Conservation (phyloP, 495 filamentous ascomycete genomes). For the Penicillium antarcticum region DNA sequence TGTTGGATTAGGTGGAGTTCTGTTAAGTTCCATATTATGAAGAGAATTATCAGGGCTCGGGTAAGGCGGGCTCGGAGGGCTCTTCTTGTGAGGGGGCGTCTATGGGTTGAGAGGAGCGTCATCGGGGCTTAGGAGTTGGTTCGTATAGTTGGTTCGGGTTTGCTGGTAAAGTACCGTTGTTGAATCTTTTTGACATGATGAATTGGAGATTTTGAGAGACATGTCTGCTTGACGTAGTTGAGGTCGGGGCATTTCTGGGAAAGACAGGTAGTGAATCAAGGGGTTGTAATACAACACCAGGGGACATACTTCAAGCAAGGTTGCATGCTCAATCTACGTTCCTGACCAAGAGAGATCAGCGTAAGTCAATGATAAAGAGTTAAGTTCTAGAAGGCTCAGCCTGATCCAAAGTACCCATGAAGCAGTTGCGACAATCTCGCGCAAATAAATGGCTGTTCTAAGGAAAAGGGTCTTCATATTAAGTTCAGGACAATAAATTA, state of each 20-base stretch:
- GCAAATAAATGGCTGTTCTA: neutral
- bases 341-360: neutral
- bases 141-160: neutral
- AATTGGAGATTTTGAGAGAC: neutral
- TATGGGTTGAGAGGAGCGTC: conserved; percentile 6
- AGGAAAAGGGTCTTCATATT: neutral
- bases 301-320: neutral
- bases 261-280: neutral
- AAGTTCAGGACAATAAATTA: neutral
- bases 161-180: neutral
- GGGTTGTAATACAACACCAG: neutral
- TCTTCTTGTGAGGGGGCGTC: conserved; percentile 13
- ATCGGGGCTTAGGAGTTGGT: conserved; percentile 4
- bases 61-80: conserved; percentile 16
- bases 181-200: neutral
- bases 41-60: conserved; percentile 18
- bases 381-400: neutral
- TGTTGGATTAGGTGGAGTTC: conserved; percentile 23
- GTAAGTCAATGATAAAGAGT: neutral
- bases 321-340: neutral
- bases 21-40: conserved; percentile 20
- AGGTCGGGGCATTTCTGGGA: neutral
- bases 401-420: neutral
- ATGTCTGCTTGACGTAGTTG: neutral
- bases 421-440: neutral